phyloP scores from a whole-genome alignment of 1,284 basidiomycete genomes.

The Ustilago bromivora region DNA sequence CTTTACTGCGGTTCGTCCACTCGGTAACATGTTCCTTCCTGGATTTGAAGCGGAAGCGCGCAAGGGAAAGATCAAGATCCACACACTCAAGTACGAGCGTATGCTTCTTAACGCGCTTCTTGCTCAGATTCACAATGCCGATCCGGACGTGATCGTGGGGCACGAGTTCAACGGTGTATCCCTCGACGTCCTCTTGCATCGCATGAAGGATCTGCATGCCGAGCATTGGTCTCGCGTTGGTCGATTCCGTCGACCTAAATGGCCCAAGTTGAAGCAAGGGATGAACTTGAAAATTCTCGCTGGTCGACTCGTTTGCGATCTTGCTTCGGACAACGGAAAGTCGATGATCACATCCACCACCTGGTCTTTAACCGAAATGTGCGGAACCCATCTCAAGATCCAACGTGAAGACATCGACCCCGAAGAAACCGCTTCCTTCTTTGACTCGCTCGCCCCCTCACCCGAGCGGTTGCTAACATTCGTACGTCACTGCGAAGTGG shows the following conservation, averaged over 20 bases:
- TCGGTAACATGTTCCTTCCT: conserved; percentile 85
- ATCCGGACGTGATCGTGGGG: conserved; percentile 94
- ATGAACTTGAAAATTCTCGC: conserved; percentile 85
- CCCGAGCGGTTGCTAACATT: conserved; percentile 87
- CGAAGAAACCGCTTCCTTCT: conserved; percentile 89
- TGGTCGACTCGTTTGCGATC: conserved; percentile 89
- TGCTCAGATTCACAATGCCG: conserved; percentile 84
- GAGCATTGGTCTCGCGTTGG: conserved; percentile 95
- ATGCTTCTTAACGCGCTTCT: conserved; percentile 86
- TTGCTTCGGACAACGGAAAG: conserved; percentile 93
- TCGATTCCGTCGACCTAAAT: conserved; percentile 86
- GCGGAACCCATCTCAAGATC: conserved; percentile 84
- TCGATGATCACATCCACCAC: conserved; percentile 80
- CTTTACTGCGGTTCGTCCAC: conserved; percentile 90
- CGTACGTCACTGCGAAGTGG: conserved; percentile 90
- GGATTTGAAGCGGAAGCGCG: conserved; percentile 77
- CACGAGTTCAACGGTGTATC: conserved; percentile 94
- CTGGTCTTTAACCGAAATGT: conserved; percentile 93
- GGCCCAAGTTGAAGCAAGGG: conserved; percentile 81
- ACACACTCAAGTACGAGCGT: conserved; percentile 79
- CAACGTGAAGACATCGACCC: conserved; percentile 79
- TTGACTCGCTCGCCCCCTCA: conserved; percentile 84
- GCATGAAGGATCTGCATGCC: conserved; percentile 79
- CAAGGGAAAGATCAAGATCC: conserved; percentile 77
- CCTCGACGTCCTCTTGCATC: conserved; percentile 89